These are phyloP conservation scores for Linnemannia exigua DNA, from an alignment of 192 early-diverging fungal species.

Conservation along the genomic window DNA sequence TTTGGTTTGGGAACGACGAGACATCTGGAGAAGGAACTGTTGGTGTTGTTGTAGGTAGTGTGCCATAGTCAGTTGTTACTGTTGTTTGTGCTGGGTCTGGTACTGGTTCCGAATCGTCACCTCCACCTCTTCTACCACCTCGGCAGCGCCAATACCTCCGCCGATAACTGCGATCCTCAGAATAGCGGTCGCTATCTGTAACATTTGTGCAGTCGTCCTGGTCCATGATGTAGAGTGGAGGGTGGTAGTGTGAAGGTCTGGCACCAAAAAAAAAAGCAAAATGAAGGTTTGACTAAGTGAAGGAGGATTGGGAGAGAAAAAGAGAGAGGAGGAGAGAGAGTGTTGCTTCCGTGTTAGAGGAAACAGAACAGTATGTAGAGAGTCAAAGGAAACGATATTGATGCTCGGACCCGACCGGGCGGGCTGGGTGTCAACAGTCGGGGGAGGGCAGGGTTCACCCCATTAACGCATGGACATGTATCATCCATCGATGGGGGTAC, in stretches of 20 bases:
- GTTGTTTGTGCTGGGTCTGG: neutral
- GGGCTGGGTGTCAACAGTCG: neutral
- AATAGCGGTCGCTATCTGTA: neutral
- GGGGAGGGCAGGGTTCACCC: neutral
- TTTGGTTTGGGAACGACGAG: neutral
- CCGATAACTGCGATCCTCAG: neutral
- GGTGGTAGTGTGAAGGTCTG: neutral
- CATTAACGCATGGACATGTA: conserved; percentile 1
- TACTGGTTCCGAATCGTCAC: neutral
- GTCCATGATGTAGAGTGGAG: neutral
- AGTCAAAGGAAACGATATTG: neutral
- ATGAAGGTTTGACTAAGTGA: neutral
- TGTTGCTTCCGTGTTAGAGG: neutral
- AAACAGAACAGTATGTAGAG: neutral
- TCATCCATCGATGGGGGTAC: conserved; percentile 2
- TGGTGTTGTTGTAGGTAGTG: neutral
- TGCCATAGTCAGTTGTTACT: neutral
- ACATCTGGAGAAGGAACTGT: neutral
- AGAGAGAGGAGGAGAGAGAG: neutral
- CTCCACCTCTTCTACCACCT: neutral
- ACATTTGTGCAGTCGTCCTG: neutral
- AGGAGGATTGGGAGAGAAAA: neutral
- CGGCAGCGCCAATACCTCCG: neutral
- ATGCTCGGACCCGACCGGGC: conserved; percentile 7
- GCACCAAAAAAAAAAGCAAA: neutral